Conservation (phyloP, 2,329 filamentous ascomycete genomes). For the Neoarthrinium moseri region DNA sequence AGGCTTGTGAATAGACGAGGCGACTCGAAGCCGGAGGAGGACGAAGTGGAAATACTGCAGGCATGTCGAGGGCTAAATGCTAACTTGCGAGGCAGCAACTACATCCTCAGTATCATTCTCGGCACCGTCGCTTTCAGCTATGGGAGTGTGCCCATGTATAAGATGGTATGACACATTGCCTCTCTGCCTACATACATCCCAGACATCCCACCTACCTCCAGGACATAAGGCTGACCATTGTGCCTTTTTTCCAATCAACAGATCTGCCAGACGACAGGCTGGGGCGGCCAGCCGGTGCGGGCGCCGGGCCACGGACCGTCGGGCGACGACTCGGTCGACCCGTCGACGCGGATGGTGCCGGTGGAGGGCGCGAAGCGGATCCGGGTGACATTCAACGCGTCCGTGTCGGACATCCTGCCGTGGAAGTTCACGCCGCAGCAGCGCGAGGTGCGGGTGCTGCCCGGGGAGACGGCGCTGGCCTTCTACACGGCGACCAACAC, state of each 20-base stretch:
- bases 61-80: no score
- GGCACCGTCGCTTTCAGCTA: slow-evolving; percentile 80
- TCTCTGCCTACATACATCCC: background rate
- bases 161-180: slow-evolving; percentile 61
- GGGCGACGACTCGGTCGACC: slow-evolving; percentile 52
- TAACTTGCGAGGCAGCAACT: slow-evolving; percentile 66
- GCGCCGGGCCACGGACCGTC: slow-evolving; percentile 59
- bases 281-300: slow-evolving; percentile 89
- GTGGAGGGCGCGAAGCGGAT: slow-evolving; percentile 80
- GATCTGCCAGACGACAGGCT: slow-evolving; percentile 85
- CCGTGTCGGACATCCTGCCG: slow-evolving; percentile 89
- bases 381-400: slow-evolving; percentile 93
- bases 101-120: slow-evolving; percentile 73
- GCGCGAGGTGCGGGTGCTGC: slow-evolving; percentile 90
- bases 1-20: background rate
- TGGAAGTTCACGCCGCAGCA: slow-evolving; percentile 99
- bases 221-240: no score
- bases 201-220: slow-evolving; percentile 4
- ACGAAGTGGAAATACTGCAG: no score
- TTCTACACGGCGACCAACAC: slow-evolving; percentile 98
- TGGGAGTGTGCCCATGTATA: slow-evolving; percentile 82
- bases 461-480: slow-evolving; percentile 92
- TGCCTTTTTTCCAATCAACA: slow-evolving; percentile 28
- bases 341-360: slow-evolving; percentile 75
- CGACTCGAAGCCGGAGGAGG: background rate